Base-by-base conservation (phyloP, 2,329 filamentous ascomycete genomes). In the Corinectria fuckeliana region DNA sequence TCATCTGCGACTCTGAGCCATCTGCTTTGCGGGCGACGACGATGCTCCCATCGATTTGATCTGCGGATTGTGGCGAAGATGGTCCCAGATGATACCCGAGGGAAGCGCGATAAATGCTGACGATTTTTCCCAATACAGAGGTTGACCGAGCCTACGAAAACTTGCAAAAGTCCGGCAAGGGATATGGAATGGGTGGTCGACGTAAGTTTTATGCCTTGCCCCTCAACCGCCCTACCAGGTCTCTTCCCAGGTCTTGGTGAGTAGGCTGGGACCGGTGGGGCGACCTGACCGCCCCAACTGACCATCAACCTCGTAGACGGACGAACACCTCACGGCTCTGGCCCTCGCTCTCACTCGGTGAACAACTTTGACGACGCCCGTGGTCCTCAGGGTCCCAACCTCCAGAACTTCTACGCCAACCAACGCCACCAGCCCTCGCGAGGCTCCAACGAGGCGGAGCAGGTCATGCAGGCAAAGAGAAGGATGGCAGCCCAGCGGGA, bases 401-500 rank as follows among this genome's bases (percentile, higher is more conserved):
- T 95, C 60, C 94, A 97, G 78, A 94, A 91, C 76, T 98, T 94
- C 78, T 98, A 97, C 79, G 92, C 93, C 74, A 88, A 88, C 71
- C 95, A 98, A 81, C 91, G 94, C 75, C 95, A 96, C 80, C 92
- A 94, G 80, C 87, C 86, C 83, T 82, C 92, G 83, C 81, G 92
- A 85, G 80, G 93, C 85, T 87, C 86, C 74, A 89, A 85, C 83
- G 95, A 98, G 82, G 92, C 93, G 78, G 95, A 98, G 82, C 93
- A 97, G 82, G 92, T 97, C 88, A 92, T 97, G 85, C 95, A 98
- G 88, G 93, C 93, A 73, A 98, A 98, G 87, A 92, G 95, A 83
- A 91, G 94, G 84, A 96, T 98, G 92, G 95, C 95, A 74, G 95
- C 95, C 78, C 95, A 98, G 82, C 92, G 95, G 80, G 95, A 99